Percentiles rank a stretch among this genome's conserved stretches.
phyloP scores from a whole-genome alignment of 1,284 basidiomycete species.

The Microbotryum scabiosae region DNA sequence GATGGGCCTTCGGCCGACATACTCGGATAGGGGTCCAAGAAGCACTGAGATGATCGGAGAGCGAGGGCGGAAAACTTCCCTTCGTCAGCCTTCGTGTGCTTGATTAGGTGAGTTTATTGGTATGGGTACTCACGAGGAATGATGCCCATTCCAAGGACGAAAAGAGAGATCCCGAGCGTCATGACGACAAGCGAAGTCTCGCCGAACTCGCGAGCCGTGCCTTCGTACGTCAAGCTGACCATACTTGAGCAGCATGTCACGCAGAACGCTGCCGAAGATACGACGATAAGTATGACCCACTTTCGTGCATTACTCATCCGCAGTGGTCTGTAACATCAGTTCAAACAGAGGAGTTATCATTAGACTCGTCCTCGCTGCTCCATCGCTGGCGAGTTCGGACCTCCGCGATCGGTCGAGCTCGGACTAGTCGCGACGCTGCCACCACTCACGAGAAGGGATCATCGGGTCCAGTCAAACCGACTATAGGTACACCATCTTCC shows the following conservation, averaged over 20 bases:
- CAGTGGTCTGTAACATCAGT: constrained; percentile 12
- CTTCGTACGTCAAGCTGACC: constrained; percentile 54
- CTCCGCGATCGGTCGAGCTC: too few species aligned
- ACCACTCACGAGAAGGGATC: constrained; percentile 16
- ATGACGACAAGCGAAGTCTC: constrained; percentile 56
- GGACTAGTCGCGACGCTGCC: too few species aligned
- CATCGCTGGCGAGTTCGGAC: too few species aligned
- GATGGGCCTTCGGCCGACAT: constrained; percentile 25
- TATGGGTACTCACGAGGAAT: constrained; percentile 4
- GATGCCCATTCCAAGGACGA: constrained; percentile 40
- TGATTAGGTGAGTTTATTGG: too few species aligned
- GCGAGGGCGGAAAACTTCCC: neutral
- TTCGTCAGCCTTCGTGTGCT: neutral
- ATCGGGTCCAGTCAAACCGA: constrained; percentile 13
- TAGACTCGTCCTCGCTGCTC: too few species aligned
- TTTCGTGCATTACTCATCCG: constrained; percentile 4
- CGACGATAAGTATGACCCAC: constrained; percentile 14
- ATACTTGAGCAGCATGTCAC: constrained; percentile 64
- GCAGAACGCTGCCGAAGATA: constrained; percentile 7
- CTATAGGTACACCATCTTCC: constrained; percentile 21
- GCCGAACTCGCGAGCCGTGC: constrained; percentile 53
- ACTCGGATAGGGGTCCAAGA: constrained; percentile 31
- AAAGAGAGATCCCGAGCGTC: constrained; percentile 62
- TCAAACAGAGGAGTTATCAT: too few species aligned
- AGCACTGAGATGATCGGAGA: constrained; percentile 8